phyloP scores from a whole-genome alignment of 2,329 filamentous ascomycete genomes.

The Trichoderma sp. region DNA sequence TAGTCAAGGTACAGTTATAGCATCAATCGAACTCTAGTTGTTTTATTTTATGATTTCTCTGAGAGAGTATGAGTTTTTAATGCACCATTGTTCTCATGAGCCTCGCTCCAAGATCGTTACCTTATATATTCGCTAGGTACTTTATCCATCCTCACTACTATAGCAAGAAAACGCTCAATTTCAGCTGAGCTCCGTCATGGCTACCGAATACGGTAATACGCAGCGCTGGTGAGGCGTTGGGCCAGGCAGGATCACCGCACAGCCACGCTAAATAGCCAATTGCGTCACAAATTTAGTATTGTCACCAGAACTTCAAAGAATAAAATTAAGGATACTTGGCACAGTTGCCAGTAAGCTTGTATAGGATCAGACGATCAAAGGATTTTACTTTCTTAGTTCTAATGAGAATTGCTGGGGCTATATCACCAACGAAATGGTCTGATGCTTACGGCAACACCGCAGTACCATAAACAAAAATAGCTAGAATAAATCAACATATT shows the following conservation, averaged over 20 bases:
- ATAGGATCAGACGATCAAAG: background rate
- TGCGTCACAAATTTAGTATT: background rate
- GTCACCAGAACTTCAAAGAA: background rate
- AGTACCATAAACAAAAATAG: background rate
- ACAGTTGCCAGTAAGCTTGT: background rate
- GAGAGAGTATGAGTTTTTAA: background rate
- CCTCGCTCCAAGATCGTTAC: too few relatives aligned
- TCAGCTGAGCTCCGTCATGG: background rate
- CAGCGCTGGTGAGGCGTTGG: constrained; percentile 25
- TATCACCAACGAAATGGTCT: background rate
- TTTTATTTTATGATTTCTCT: background rate
- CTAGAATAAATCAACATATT: background rate
- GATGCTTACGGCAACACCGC: background rate
- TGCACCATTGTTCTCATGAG: too few relatives aligned
- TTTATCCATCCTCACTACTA: background rate
- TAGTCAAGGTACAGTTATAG: background rate
- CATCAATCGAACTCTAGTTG: background rate
- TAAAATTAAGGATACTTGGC: too few relatives aligned
- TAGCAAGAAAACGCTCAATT: background rate
- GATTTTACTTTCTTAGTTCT: background rate
- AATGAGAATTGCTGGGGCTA: background rate
- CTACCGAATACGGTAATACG: constrained; percentile 27
- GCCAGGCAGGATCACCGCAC: background rate
- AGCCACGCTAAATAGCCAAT: background rate
- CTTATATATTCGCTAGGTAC: background rate